Evolutionary conservation across 441 rosid genomes (phyloP), one percentile per base, ranked within the genome.

Genomic region (Viola pubescens): DNA sequence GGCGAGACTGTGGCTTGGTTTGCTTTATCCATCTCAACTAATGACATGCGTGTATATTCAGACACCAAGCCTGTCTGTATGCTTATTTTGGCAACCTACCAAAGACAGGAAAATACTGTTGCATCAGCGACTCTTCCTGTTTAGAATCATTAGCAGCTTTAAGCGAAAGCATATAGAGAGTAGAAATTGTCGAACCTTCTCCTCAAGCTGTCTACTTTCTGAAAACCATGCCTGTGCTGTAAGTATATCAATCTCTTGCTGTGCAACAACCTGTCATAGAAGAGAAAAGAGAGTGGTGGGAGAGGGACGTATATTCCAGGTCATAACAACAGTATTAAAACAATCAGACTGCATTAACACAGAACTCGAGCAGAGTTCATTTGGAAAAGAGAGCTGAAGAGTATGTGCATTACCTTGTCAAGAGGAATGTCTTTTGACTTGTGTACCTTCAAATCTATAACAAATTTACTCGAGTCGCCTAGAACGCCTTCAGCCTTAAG

Each of bases 201-300:
- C 92, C 72, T 73, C 78, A 1, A 88, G 80, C 68, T 70, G 79
- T 66, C 80, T 82, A 71, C 83, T 80, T 72, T 85, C 85, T 10
- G 88, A 77, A 74, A 82, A 78, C 98, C 99, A 94, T 60, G 96
- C 89, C 74, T 84, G 84, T 60, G 92, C 87, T 70, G 97, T 88
- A 56, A 85, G 91, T 64, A 82, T 54, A 63, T 85, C 94, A 40
- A 91, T 87, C 69, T 78, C 83, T 61, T 81, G 85, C 78, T 81
- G 87, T 41, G 96, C 91, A 65, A 65, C 73, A 16, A 87, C 64
- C 98, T 94, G 75, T 56, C 6, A 10, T 10, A 70, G 39, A 60
- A 62, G 50, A 37, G 26, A 54, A 14, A 26, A 11, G 34, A 26
- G 34, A 26, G 34, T 26, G 34, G 34, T 26, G 34, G 34, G 26